Conservation (phyloP, 108 stramenopile genomes). For the Nitzschia sp. region DNA sequence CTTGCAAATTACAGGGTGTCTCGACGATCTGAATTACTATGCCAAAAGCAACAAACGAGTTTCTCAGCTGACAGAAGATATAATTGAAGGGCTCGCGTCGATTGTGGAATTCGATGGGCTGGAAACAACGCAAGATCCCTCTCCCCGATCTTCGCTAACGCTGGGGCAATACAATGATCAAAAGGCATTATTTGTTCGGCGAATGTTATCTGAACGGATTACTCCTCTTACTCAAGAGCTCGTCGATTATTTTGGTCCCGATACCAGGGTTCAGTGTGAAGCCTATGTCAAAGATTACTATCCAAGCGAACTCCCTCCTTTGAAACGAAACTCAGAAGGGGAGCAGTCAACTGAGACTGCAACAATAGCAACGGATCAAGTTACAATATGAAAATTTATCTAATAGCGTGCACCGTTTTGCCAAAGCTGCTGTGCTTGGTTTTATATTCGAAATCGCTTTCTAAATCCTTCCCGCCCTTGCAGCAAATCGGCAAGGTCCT, state of each 20-base stretch:
- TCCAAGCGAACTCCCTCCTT: slow-evolving; percentile 25
- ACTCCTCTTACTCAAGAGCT: slow-evolving; percentile 41
- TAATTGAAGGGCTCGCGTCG: slow-evolving; percentile 66
- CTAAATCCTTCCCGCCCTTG: slow-evolving; percentile 18
- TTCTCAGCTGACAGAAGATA: slow-evolving; percentile 13
- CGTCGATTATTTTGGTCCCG: slow-evolving; percentile 25
- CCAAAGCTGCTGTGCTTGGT: neutral
- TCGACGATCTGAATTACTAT: slow-evolving; percentile 64
- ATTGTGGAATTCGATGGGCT: slow-evolving; percentile 88
- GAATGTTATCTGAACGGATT: slow-evolving; percentile 63
- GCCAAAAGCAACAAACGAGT: slow-evolving; percentile 13
- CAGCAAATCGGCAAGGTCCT: slow-evolving; percentile 33
- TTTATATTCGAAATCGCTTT: slow-evolving; percentile 2
- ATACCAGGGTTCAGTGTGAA: slow-evolving; percentile 5
- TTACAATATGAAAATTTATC: neutral
- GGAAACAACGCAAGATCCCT: slow-evolving; percentile 74
- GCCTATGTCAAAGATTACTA: slow-evolving; percentile 14
- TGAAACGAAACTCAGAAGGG: too few relatives aligned
- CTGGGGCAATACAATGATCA: slow-evolving; percentile 52
- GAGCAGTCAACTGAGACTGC: neutral
- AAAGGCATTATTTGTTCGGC: slow-evolving; percentile 64
- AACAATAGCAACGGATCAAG: neutral
- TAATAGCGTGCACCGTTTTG: neutral
- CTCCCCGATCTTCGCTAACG: slow-evolving; percentile 76
- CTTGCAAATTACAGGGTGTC: slow-evolving; percentile 58